These are phyloP conservation scores for Penicillium goetzii DNA, from an alignment of 495 filamentous ascomycete genomes.

Conservation along the genomic window DNA sequence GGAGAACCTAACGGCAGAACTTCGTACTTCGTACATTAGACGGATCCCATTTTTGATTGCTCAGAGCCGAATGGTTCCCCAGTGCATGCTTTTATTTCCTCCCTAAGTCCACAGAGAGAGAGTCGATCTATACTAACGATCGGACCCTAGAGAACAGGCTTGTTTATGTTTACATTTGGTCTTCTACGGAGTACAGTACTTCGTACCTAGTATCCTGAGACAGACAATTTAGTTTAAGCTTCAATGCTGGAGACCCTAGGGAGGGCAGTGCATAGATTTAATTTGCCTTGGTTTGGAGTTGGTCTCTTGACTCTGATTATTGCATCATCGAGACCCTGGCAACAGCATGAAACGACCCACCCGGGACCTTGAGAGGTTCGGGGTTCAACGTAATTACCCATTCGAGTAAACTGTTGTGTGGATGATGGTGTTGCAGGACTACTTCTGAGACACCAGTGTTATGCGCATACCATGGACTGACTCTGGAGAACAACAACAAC, in stretches of 20 bases:
- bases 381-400: not conserved
- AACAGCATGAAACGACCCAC: conserved; percentile 4
- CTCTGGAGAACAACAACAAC: conserved; percentile 1
- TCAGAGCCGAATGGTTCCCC: too few relatives aligned
- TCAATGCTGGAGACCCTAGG: not conserved
- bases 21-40: too few relatives aligned
- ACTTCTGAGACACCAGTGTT: conserved; percentile 7
- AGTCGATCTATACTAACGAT: too few relatives aligned
- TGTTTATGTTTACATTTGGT: not conserved
- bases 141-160: not conserved
- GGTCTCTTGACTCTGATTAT: not conserved
- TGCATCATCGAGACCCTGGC: conserved; percentile 2
- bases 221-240: not conserved
- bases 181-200: not conserved
- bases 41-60: too few relatives aligned
- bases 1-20: too few relatives aligned
- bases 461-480: conserved; percentile 6
- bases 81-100: too few relatives aligned
- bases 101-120: too few relatives aligned
- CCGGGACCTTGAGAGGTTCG: not conserved
- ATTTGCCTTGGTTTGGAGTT: not conserved
- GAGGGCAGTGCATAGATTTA: conserved; percentile 5
- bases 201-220: not conserved
- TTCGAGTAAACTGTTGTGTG: not conserved
- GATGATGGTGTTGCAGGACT: conserved; percentile 1